Conservation (phyloP, 768 basidiomycete species). For the Cystobasidiopsis lactophilus region DNA sequence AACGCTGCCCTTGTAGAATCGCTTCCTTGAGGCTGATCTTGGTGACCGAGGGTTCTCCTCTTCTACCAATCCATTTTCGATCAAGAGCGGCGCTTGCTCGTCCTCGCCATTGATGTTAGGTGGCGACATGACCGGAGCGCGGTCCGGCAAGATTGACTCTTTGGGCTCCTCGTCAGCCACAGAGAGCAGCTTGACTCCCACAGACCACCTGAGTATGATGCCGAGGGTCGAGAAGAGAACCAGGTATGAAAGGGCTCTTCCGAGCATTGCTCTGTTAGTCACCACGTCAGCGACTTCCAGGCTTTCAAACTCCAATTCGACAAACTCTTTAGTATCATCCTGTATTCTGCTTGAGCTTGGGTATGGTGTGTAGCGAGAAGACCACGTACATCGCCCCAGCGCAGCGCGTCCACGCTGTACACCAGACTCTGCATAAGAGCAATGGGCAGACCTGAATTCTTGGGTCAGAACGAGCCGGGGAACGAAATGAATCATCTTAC, state of each 20-base stretch:
- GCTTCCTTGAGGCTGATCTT: conserved; percentile 7
- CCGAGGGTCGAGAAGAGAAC: conserved; percentile 86
- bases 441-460: conserved; percentile 82
- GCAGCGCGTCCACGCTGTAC: conserved; percentile 9
- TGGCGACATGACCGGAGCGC: background rate
- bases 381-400: conserved; percentile 11
- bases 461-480: conserved; percentile 29
- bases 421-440: conserved; percentile 42
- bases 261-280: conserved; percentile 73
- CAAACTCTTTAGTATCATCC: background rate
- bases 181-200: conserved; percentile 61
- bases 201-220: conserved; percentile 56
- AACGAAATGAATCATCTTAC: conserved; percentile 58
- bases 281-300: conserved; percentile 18
- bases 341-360: background rate
- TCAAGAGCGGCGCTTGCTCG: conserved; percentile 3
- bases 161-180: conserved; percentile 40
- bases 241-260: conserved; percentile 68
- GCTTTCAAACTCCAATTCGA: conserved; percentile 47
- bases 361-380: background rate
- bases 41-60: background rate
- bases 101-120: background rate
- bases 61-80: conserved; percentile 1
- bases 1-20: background rate
- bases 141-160: background rate